Evolutionary conservation across 1,139 yeast species (phyloP), one percentile per base, ranked within the genome.

Genomic region (Debaryomyces subglobosus): DNA sequence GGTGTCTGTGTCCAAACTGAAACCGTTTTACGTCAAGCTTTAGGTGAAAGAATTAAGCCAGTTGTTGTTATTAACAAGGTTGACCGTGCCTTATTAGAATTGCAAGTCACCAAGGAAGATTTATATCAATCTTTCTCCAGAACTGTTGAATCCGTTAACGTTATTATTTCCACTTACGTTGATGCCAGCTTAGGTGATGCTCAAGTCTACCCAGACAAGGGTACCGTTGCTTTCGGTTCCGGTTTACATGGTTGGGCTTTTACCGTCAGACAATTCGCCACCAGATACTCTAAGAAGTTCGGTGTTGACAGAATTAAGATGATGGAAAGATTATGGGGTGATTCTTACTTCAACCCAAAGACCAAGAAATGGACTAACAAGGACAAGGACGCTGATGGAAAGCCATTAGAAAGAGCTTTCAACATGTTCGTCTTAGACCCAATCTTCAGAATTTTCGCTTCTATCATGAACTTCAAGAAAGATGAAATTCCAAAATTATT

Each of bases 181-280:
- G 99, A 94, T 77, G 82, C 84, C 78, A 77, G 84, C 58, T 78
- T 92, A 61, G 99, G 98, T 82, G 99, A 94, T 71, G 86, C 84
- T 69, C 98, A 92, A 84, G 99, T 94, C 64, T 92, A 86, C 96
- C 99, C 99, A 78, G 96, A 94, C 77, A 79, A 79, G 76, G 99
- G 99, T 82, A 94, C 98, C 78, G 97, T 94, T 73, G 99, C 99
- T 63, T 94, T 94, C 80, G 98, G 97, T 82, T 94, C 99, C 78
- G 99, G 98, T 87, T 85, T 94, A 73, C 99, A 94, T 86, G 99
- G 99, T 79, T 94, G 99, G 99, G 98, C 97, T 75, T 94, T 94
- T 94, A 94, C 99, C 69, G 87, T 94, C 73, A 91, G 99, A 81
- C 99, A 94, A 84, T 94, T 94, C 68, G 99, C 99, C 70, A 79